Evolutionary conservation across 441 rosid genomes (phyloP).

Genomic region (Flueggea neowawraea): DNA sequence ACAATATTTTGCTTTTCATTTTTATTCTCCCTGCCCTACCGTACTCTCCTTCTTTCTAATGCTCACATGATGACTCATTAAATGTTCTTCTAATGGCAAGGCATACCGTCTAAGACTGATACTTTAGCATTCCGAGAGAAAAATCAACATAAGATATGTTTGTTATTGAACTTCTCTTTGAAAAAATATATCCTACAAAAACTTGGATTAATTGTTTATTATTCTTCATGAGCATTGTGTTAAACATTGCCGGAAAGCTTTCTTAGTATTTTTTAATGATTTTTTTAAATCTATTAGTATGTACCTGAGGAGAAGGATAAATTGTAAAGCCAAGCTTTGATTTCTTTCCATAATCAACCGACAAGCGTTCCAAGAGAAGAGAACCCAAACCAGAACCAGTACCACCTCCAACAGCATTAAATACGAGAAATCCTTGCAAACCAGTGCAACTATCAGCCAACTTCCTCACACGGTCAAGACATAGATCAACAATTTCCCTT

Average conservation of each 20-base stretch:
- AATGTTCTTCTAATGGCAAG: too few species aligned
- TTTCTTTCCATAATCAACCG: conserved; percentile 84
- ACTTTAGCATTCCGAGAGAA: too few species aligned
- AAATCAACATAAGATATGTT: not conserved
- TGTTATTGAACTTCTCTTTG: not conserved
- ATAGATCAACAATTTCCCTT: conserved; percentile 71
- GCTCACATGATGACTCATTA: too few species aligned
- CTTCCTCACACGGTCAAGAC: conserved; percentile 76
- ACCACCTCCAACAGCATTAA: conserved; percentile 77
- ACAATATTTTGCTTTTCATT: too few species aligned
- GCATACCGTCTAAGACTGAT: too few species aligned
- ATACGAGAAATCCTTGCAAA: conserved; percentile 78
- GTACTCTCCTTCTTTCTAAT: too few species aligned
- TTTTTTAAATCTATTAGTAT: not conserved
- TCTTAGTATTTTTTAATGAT: too few species aligned
- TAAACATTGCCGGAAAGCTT: too few species aligned
- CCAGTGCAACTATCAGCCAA: conserved; percentile 83
- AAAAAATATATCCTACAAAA: too few species aligned
- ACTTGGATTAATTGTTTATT: too few species aligned
- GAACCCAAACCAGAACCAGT: conserved; percentile 88
- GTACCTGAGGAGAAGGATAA: conserved; percentile 81
- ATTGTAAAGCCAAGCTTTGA: conserved; percentile 79
- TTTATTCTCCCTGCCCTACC: too few species aligned
- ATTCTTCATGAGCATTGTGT: too few species aligned
- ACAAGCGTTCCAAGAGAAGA: conserved; percentile 66